Evolutionary conservation across 176 grass and related monocot species (phyloP).

Genomic region (Thalia dealbata): DNA sequence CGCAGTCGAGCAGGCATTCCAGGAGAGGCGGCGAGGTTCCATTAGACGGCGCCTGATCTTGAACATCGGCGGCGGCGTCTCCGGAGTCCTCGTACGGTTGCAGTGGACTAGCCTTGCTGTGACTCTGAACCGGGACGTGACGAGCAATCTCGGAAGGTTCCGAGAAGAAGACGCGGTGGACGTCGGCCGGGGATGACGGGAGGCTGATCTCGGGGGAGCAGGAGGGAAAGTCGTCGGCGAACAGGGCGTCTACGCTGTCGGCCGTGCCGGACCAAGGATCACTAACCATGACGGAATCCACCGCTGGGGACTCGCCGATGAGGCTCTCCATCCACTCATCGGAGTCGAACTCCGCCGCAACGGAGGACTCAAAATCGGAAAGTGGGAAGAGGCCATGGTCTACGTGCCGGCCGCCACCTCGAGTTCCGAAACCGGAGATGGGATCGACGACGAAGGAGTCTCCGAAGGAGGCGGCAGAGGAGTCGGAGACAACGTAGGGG

Average conservation of each 20-base stretch:
- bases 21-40: constrained; percentile 38
- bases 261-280: constrained; percentile 6
- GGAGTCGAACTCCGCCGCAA: constrained; percentile 67
- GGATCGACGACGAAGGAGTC: constrained; percentile 17
- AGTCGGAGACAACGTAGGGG: constrained; percentile 15
- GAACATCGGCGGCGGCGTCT: not conserved
- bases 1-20: constrained; percentile 52
- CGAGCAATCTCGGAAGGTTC: constrained; percentile 19
- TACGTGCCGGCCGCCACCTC: not conserved
- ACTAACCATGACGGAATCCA: constrained; percentile 10
- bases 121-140: not conserved
- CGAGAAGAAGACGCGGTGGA: constrained; percentile 47
- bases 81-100: not conserved
- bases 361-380: constrained; percentile 29
- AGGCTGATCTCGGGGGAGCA: constrained; percentile 54
- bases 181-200: not conserved
- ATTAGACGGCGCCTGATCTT: constrained; percentile 26
- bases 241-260: constrained; percentile 22
- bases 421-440: not conserved
- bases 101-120: constrained; percentile 1
- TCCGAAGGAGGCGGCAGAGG: not conserved
- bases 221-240: constrained; percentile 34
- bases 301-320: constrained; percentile 42
- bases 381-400: constrained; percentile 18
- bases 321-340: constrained; percentile 99